Percentiles rank a stretch among this genome's conserved stretches.
phyloP scores from a whole-genome alignment of 371 early-diverging fungal species.

The Syncephalastrum monosporum region DNA sequence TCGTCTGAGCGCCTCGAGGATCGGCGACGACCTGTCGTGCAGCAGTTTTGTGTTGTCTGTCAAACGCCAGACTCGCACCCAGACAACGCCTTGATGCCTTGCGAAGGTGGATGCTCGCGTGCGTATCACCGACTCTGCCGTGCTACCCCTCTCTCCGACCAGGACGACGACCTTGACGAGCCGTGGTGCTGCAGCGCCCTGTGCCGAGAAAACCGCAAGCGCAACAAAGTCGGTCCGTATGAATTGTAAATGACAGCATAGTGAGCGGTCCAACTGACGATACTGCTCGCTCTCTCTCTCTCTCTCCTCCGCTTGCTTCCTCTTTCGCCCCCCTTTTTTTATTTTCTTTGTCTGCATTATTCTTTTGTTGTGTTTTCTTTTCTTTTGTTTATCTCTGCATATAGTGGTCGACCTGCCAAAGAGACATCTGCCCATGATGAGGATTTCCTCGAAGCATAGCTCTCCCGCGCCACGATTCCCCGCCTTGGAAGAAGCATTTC shows the following conservation, averaged over 20 bases:
- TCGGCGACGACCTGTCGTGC: conserved; percentile 35
- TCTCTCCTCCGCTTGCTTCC: background rate
- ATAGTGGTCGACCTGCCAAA: conserved; percentile 10
- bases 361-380: background rate
- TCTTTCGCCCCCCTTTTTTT: background rate
- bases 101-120: conserved; percentile 38
- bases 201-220: conserved; percentile 24
- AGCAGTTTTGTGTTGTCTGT: conserved; percentile 34
- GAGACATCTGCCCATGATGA: conserved; percentile 6
- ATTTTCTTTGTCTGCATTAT: background rate
- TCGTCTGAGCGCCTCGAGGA: conserved; percentile 27
- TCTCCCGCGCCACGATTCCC: too few species aligned
- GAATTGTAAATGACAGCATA: conserved; percentile 10
- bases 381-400: conserved; percentile 4
- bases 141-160: conserved; percentile 8
- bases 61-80: conserved; percentile 19
- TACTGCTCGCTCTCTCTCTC: background rate
- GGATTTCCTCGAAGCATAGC: too few species aligned
- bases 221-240: conserved; percentile 23
- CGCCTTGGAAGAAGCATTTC: too few species aligned
- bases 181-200: conserved; percentile 25
- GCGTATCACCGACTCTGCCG: conserved; percentile 29
- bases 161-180: conserved; percentile 7
- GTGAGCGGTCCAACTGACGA: background rate
- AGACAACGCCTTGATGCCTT: conserved; percentile 23